These are phyloP conservation scores for Curvularia hawaiiensis DNA, from an alignment of 2,329 filamentous ascomycete genomes.

Conservation along the genomic window DNA sequence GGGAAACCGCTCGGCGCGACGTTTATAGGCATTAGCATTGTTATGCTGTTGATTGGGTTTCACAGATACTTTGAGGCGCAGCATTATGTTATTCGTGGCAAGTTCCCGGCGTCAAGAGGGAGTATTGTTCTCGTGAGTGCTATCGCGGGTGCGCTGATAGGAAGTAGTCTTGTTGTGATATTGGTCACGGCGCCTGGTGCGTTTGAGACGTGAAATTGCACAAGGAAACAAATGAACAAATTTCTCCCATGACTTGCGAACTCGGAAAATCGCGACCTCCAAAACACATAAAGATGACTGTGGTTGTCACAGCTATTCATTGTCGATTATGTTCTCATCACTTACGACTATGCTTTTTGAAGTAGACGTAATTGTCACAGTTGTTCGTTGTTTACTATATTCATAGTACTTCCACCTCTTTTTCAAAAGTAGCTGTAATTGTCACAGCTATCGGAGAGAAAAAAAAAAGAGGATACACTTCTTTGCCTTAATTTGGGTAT, in stretches of 20 bases:
- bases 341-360: no score
- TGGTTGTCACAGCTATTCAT: no score
- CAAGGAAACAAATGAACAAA: slow-evolving; percentile 3
- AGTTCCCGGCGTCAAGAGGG: slow-evolving; percentile 78
- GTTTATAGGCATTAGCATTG: slow-evolving; percentile 75
- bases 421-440: no score
- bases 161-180: slow-evolving; percentile 65
- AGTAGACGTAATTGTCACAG: no score
- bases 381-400: no score
- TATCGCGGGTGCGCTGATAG: slow-evolving; percentile 65
- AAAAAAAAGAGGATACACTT: not conserved
- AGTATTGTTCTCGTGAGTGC: slow-evolving; percentile 73
- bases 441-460: no score
- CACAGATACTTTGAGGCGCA: slow-evolving; percentile 79
- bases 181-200: slow-evolving; percentile 58
- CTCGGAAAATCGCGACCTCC: no score
- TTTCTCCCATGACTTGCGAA: no score
- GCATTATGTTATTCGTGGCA: slow-evolving; percentile 78
- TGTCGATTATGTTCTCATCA: no score
- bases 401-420: no score
- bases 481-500: slow-evolving; percentile 24
- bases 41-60: slow-evolving; percentile 77
- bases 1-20: slow-evolving; percentile 63
- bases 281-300: no score
- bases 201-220: slow-evolving; percentile 46